A percentile compares a stretch with the other conserved stretches of the same genome.
Evolutionary conservation across 2,329 filamentous ascomycete genomes (phyloP).

Genomic region (Alternaria incomplexa): DNA sequence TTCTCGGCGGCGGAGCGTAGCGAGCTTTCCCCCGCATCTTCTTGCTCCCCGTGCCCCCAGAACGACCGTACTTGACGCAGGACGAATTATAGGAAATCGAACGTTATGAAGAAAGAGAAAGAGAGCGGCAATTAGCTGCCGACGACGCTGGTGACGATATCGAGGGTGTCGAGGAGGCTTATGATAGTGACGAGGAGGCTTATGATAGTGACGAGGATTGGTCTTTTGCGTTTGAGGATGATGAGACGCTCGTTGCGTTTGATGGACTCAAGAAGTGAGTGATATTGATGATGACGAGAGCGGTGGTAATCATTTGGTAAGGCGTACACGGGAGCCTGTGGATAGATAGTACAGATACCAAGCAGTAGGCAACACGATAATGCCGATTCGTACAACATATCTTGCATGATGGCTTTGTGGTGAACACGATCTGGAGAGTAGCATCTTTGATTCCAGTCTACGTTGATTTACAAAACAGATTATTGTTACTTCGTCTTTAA

Average conservation of each 20-base stretch:
- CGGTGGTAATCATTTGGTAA: conserved; percentile 9
- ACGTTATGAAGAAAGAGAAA: conserved; percentile 1
- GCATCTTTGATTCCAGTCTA: neutral
- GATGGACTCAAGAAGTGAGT: neutral
- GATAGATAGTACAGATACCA: conserved; percentile 14
- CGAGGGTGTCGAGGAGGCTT: conserved; percentile 6
- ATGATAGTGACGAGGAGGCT: conserved; percentile 13
- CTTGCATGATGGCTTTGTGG: neutral
- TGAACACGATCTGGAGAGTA: neutral
- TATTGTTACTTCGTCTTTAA: neutral
- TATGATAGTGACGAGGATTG: conserved; percentile 13
- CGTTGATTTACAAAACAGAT: neutral
- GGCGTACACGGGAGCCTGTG: neutral
- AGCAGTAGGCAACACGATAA: conserved; percentile 7
- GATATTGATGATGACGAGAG: neutral
- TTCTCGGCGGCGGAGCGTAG: conserved; percentile 52
- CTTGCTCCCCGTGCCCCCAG: neutral
- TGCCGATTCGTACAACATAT: neutral
- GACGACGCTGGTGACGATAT: conserved; percentile 14
- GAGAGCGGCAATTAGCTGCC: neutral
- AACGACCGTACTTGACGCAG: neutral
- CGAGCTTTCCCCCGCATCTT: conserved; percentile 8
- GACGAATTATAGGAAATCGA: conserved; percentile 2
- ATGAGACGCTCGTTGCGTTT: conserved; percentile 1
- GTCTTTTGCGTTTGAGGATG: conserved; percentile 6